Conservation (phyloP, 345 rosid species). For the Syzygium oleosum region DNA sequence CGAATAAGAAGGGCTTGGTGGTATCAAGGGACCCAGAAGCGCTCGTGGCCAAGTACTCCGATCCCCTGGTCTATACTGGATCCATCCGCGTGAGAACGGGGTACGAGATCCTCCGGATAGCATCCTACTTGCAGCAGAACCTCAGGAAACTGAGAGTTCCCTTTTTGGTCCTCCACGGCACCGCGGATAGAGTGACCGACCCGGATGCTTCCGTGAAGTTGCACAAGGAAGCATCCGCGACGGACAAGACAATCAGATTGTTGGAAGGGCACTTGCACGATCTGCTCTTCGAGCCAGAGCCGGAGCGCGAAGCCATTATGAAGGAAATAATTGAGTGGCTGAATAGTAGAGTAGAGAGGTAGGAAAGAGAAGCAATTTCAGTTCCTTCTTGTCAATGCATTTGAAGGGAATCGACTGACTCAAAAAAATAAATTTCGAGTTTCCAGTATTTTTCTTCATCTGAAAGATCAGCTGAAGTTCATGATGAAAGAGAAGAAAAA, state of each 20-base stretch:
- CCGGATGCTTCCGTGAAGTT: conserved; percentile 63
- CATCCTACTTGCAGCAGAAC: conserved; percentile 60
- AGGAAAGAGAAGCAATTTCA: background rate
- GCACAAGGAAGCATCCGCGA: conserved; percentile 61
- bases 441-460: background rate
- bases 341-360: conserved; percentile 2
- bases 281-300: conserved; percentile 82
- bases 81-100: conserved; percentile 80
- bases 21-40: conserved; percentile 92
- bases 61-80: conserved; percentile 87
- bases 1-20: conserved; percentile 76
- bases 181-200: conserved; percentile 72
- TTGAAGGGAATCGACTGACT: background rate
- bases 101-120: conserved; percentile 75
- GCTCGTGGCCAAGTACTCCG: conserved; percentile 71
- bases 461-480: background rate
- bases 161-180: conserved; percentile 84
- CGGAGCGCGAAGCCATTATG: conserved; percentile 58
- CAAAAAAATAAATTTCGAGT: background rate
- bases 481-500: background rate
- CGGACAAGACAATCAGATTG: conserved; percentile 61
- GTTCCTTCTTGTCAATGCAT: background rate
- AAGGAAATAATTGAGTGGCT: conserved; percentile 70
- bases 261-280: conserved; percentile 78
- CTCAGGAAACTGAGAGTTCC: conserved; percentile 54